Evolutionary conservation across 2,329 filamentous ascomycete genomes (phyloP).

Genomic region (Sarocladiaceae sp.): DNA sequence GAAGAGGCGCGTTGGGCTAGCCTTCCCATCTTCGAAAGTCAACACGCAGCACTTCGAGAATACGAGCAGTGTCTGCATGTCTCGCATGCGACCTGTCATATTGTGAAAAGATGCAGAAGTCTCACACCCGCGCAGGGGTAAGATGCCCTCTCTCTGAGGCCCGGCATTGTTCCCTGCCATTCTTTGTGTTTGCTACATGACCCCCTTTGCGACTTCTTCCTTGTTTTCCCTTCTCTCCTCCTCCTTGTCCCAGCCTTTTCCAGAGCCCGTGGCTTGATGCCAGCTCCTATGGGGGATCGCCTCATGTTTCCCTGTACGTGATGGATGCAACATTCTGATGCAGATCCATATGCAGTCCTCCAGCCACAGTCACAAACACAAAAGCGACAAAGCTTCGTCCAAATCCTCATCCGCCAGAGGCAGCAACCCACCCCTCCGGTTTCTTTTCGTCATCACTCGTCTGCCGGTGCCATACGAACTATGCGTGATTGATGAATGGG

Average conservation of each 20-base stretch:
- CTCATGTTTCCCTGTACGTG: neutral
- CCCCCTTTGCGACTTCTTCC: too few relatives aligned
- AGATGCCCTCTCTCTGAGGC: neutral
- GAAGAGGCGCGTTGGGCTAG: too few relatives aligned
- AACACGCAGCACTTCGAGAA: neutral
- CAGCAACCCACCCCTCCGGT: neutral
- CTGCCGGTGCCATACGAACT: neutral
- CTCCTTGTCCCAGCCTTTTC: neutral
- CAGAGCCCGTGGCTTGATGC: too few relatives aligned
- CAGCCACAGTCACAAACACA: conserved; percentile 2
- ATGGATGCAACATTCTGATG: neutral
- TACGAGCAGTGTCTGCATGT: neutral
- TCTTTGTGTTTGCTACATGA: too few relatives aligned
- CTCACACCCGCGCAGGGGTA: conserved; percentile 5
- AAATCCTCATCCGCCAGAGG: neutral
- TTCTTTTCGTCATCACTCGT: neutral
- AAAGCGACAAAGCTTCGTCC: neutral
- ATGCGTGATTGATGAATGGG: neutral
- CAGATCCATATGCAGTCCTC: neutral
- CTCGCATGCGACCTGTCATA: conserved; percentile 7
- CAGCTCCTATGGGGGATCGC: too few relatives aligned
- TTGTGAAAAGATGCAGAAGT: conserved; percentile 7
- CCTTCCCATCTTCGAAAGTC: too few relatives aligned
- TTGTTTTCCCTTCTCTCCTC: neutral
- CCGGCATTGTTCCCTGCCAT: too few relatives aligned